Conservation (phyloP, 257 asterid species). For the Ocimum tenuiflorum region DNA sequence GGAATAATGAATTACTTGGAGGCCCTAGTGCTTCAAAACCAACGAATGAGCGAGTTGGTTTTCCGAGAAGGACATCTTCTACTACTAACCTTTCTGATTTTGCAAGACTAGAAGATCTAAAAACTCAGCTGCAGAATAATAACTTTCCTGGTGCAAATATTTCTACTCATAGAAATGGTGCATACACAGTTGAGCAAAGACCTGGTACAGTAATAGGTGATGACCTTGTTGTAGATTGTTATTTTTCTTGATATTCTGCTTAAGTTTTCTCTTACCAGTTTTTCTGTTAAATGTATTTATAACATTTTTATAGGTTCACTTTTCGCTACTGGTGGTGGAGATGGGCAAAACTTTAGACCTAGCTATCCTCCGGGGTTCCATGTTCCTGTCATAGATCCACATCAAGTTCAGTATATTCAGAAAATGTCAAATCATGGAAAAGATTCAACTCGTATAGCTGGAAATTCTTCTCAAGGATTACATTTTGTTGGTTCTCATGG, state of each 20-base stretch:
- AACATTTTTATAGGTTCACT: slow-evolving; percentile 37
- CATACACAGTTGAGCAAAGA: slow-evolving; percentile 21
- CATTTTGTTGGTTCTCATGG: slow-evolving; percentile 33
- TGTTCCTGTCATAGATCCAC: slow-evolving; percentile 36
- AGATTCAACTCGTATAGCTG: slow-evolving; percentile 23
- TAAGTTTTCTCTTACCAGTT: not conserved
- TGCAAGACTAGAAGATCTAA: slow-evolving; percentile 33
- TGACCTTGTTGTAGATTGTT: slow-evolving; percentile 19
- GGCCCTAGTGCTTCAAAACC: slow-evolving; percentile 17
- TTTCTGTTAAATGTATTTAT: not conserved
- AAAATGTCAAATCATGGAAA: slow-evolving; percentile 29
- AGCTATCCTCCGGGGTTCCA: slow-evolving; percentile 40
- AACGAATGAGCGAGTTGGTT: slow-evolving; percentile 32
- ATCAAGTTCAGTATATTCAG: slow-evolving; percentile 34
- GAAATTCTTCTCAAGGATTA: slow-evolving; percentile 38
- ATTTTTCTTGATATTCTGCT: not conserved
- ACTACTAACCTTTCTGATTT: slow-evolving; percentile 35
- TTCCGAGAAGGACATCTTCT: slow-evolving; percentile 51
- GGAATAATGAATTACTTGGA: slow-evolving; percentile 26
- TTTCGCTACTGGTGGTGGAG: slow-evolving; percentile 32
- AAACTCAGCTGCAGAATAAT: slow-evolving; percentile 27
- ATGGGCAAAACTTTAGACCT: slow-evolving; percentile 36
- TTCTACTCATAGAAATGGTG: slow-evolving; percentile 20
- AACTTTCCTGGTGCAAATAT: slow-evolving; percentile 20
- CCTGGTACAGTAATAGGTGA: slow-evolving; percentile 14